phyloP scores from a whole-genome alignment of 441 rosid species.

The Isatis lusitanica region DNA sequence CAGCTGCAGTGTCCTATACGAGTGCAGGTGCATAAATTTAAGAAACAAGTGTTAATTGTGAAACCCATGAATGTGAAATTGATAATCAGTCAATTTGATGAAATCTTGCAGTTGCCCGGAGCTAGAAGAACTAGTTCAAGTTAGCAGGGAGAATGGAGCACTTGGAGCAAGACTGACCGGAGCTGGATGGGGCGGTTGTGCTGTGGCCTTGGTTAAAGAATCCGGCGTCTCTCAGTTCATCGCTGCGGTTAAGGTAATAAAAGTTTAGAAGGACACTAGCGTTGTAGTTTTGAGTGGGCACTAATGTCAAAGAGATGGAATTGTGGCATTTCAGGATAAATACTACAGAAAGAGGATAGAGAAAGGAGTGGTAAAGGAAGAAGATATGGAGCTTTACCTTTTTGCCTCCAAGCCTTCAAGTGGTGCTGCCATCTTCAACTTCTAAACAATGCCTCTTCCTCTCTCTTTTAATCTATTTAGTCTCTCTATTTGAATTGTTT shows the following conservation, averaged over 20 bases:
- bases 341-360: constrained; percentile 80
- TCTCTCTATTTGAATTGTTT: constrained; percentile 5
- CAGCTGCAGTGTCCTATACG: constrained; percentile 89
- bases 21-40: constrained; percentile 71
- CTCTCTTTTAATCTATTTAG: neutral
- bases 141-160: constrained; percentile 67
- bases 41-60: neutral
- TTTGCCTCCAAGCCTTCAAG: constrained; percentile 98
- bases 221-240: constrained; percentile 78
- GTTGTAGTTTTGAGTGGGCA: neutral
- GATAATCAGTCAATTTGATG: neutral
- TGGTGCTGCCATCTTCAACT: constrained; percentile 89
- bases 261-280: neutral
- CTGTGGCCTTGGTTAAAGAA: constrained; percentile 88
- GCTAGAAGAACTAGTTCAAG: constrained; percentile 84
- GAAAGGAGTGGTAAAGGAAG: constrained; percentile 64
- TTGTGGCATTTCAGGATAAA: constrained; percentile 53
- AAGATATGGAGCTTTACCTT: constrained; percentile 79
- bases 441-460: constrained; percentile 34
- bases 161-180: constrained; percentile 98
- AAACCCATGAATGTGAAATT: neutral
- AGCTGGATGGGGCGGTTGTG: constrained; percentile 99
- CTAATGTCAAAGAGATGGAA: neutral
- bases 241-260: constrained; percentile 67
- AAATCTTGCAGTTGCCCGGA: constrained; percentile 71